Percentiles rank a stretch among this genome's conserved stretches.
These are phyloP conservation scores for Trichoderma parareesei DNA, from an alignment of 495 filamentous ascomycete species.

Conservation along the genomic window DNA sequence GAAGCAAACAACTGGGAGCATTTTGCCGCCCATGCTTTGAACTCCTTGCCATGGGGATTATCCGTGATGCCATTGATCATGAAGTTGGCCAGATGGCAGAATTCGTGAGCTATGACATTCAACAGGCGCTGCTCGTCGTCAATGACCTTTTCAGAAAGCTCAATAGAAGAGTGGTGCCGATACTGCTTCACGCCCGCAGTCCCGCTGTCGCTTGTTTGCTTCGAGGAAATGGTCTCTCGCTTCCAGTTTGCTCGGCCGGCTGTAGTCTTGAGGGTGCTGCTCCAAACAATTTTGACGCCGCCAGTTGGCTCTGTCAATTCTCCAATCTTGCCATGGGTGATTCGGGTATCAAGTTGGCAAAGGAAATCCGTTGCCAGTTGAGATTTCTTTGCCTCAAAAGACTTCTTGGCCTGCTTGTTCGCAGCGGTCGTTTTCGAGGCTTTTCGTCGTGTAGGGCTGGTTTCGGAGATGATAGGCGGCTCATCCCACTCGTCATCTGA, in stretches of 20 bases:
- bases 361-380: slow-evolving; percentile 62
- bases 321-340: slow-evolving; percentile 55
- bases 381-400: slow-evolving; percentile 61
- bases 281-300: slow-evolving; percentile 75
- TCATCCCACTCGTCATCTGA: background rate
- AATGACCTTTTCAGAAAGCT: slow-evolving; percentile 82
- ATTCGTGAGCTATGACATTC: slow-evolving; percentile 88
- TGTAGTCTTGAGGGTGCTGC: slow-evolving; percentile 74
- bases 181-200: slow-evolving; percentile 16
- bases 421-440: background rate
- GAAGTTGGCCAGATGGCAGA: slow-evolving; percentile 86
- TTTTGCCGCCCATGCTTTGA: slow-evolving; percentile 60
- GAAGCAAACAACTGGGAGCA: slow-evolving; percentile 31
- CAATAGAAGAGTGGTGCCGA: slow-evolving; percentile 68
- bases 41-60: slow-evolving; percentile 73
- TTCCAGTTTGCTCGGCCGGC: slow-evolving; percentile 84
- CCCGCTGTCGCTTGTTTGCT: slow-evolving; percentile 11
- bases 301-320: slow-evolving; percentile 55
- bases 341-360: slow-evolving; percentile 57
- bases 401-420: slow-evolving; percentile 41
- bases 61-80: slow-evolving; percentile 62
- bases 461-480: background rate
- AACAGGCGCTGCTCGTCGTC: slow-evolving; percentile 66
- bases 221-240: slow-evolving; percentile 43
- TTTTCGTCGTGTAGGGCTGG: background rate